Conservation (phyloP, 2,329 filamentous ascomycete genomes). For the Hypoxylon sp. region DNA sequence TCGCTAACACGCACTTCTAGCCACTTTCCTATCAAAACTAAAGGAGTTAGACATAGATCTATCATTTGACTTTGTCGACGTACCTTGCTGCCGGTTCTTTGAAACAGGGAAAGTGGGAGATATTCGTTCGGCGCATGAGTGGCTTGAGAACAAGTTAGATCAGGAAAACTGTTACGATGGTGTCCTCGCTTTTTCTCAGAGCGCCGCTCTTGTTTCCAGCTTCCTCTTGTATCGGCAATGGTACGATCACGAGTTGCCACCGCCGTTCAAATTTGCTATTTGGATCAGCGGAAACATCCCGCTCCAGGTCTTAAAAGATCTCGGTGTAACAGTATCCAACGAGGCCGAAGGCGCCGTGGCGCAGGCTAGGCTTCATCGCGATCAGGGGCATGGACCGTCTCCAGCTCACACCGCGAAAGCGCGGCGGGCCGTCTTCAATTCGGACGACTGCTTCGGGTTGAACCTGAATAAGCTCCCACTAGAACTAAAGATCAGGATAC, state of each 20-base stretch:
- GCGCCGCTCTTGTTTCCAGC: conserved; percentile 54
- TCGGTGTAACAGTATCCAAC: conserved; percentile 51
- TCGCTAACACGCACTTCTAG: conserved; percentile 13
- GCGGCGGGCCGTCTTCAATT: conserved; percentile 46
- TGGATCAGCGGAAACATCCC: conserved; percentile 57
- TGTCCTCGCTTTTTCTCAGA: conserved; percentile 46
- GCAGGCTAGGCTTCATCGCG: conserved; percentile 39
- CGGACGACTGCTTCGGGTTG: conserved; percentile 50
- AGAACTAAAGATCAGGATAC: conserved; percentile 50
- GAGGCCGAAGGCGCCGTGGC: conserved; percentile 47
- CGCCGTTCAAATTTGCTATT: conserved; percentile 55
- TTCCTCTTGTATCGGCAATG: conserved; percentile 55
- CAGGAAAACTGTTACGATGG: conserved; percentile 47
- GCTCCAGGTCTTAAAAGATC: conserved; percentile 50
- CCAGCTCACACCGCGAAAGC: conserved; percentile 36
- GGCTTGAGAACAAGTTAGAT: conserved; percentile 52
- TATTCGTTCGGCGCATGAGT: conserved; percentile 52
- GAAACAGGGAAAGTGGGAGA: conserved; percentile 37
- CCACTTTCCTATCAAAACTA: conserved; percentile 14
- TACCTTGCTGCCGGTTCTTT: conserved; percentile 41
- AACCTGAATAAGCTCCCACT: conserved; percentile 47
- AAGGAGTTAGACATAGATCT: conserved; percentile 8
- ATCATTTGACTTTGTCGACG: conserved; percentile 44
- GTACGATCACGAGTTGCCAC: conserved; percentile 46
- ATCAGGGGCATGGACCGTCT: conserved; percentile 32